Conservation (phyloP, 2,329 filamentous ascomycete genomes). For the Didymella pomorum region DNA sequence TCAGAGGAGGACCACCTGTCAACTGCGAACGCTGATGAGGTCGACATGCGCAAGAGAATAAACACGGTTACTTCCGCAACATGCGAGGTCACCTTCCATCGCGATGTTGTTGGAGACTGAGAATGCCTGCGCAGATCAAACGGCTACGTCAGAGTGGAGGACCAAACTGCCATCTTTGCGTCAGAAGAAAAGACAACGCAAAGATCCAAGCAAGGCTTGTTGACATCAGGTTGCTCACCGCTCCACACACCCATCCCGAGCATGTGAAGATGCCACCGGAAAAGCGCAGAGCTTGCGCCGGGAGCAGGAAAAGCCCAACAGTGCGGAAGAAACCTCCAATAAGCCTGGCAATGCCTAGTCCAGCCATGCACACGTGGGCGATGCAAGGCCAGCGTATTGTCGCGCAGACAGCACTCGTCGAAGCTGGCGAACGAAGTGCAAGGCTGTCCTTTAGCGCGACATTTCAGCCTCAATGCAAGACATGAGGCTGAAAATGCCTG, state of each 20-base stretch:
- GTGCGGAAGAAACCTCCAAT: neutral
- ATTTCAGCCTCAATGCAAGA: constrained; percentile 9
- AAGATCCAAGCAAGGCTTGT: neutral
- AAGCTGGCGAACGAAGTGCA: neutral
- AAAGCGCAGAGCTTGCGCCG: constrained; percentile 1
- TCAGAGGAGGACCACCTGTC: constrained; percentile 11
- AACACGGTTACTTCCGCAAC: neutral
- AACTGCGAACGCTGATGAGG: constrained; percentile 5
- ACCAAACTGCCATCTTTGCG: neutral
- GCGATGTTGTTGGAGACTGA: constrained; percentile 3
- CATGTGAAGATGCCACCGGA: constrained; percentile 9
- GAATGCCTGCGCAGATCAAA: neutral
- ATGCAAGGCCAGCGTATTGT: neutral
- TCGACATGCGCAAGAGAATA: constrained; percentile 4
- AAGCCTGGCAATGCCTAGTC: neutral
- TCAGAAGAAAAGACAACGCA: neutral
- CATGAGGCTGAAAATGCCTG: constrained; percentile 6
- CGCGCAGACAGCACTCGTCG: neutral
- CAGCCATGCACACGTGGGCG: constrained; percentile 1
- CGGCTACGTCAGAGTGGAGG: neutral
- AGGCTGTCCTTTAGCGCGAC: constrained; percentile 3
- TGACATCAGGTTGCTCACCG: constrained; percentile 2
- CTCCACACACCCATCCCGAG: neutral
- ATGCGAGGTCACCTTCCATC: constrained; percentile 10
- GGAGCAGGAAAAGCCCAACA: neutral